Conservation (phyloP, 208 protist species). For the Leishmania gerbilli region DNA sequence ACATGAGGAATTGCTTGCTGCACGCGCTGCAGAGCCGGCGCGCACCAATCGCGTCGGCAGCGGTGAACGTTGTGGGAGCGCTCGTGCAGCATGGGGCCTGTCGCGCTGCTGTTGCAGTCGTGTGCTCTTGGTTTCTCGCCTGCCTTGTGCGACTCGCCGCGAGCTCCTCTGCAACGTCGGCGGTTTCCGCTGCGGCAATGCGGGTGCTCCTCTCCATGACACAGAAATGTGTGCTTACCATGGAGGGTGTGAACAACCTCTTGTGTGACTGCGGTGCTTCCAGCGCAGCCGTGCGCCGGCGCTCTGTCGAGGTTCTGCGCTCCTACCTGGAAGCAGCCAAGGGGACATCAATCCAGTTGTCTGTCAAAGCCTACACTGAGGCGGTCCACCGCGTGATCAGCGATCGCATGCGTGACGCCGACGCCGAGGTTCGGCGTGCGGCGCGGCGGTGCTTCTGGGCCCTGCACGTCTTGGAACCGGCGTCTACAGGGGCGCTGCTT, state of each 20-base stretch:
- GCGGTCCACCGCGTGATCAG: slow-evolving; percentile 45
- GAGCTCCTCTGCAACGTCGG: slow-evolving; percentile 24
- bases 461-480: slow-evolving; percentile 48
- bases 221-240: slow-evolving; percentile 36
- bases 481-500: slow-evolving; percentile 35
- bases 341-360: slow-evolving; percentile 39
- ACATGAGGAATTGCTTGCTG: slow-evolving; percentile 45
- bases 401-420: slow-evolving; percentile 45
- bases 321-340: slow-evolving; percentile 39
- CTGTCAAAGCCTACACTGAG: slow-evolving; percentile 34
- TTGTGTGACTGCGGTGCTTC: slow-evolving; percentile 40
- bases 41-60: slow-evolving; percentile 13
- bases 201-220: slow-evolving; percentile 37
- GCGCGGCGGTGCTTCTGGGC: slow-evolving; percentile 51
- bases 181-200: slow-evolving; percentile 29
- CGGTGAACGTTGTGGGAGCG: slow-evolving; percentile 22
- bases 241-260: slow-evolving; percentile 42
- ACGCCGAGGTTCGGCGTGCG: slow-evolving; percentile 37
- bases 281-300: slow-evolving; percentile 35
- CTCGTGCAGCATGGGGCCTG: neutral
- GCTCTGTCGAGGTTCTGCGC: slow-evolving; percentile 40
- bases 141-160: slow-evolving; percentile 41
- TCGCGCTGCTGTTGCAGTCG: slow-evolving; percentile 11
- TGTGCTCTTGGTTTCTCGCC: slow-evolving; percentile 58
- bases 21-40: slow-evolving; percentile 50